Conservation (phyloP, 1,284 basidiomycete species). For the Cryptococcus sp. region DNA sequence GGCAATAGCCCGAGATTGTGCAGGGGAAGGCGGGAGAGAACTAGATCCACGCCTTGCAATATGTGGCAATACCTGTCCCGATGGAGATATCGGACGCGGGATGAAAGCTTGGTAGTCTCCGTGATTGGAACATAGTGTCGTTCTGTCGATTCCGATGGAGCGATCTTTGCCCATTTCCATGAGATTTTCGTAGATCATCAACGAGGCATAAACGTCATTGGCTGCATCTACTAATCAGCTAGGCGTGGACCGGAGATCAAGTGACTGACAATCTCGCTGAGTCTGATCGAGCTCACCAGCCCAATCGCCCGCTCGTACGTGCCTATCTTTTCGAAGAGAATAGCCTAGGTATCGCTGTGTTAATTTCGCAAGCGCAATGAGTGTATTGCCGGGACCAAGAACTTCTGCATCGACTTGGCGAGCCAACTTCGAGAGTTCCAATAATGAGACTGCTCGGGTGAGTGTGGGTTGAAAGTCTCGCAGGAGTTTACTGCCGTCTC, state of each 20-base stretch:
- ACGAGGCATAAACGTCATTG: slow-evolving; percentile 46
- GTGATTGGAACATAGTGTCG: slow-evolving; percentile 9
- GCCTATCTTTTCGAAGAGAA: slow-evolving; percentile 31
- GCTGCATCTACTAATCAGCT: slow-evolving; percentile 38
- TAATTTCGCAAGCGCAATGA: slow-evolving; percentile 44
- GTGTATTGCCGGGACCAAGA: slow-evolving; percentile 19
- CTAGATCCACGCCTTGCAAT: not conserved
- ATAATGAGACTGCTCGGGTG: slow-evolving; percentile 12
- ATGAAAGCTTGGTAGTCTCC: not conserved
- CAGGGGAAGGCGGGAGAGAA: slow-evolving; percentile 2
- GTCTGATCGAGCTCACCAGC: slow-evolving; percentile 17
- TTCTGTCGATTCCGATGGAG: slow-evolving; percentile 12
- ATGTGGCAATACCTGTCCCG: not conserved
- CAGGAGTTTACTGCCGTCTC: slow-evolving; percentile 43
- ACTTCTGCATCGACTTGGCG: slow-evolving; percentile 33
- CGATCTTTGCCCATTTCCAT: slow-evolving; percentile 12
- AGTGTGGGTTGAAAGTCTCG: slow-evolving; percentile 39
- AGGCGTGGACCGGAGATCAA: not conserved
- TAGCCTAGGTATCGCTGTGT: slow-evolving; percentile 33
- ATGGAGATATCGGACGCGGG: not conserved
- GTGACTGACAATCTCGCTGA: slow-evolving; percentile 44
- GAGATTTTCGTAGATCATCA: slow-evolving; percentile 32
- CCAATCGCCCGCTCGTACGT: slow-evolving; percentile 44
- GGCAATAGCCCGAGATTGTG: slow-evolving; percentile 11
- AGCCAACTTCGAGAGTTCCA: slow-evolving; percentile 45